phyloP scores from a whole-genome alignment of 1,284 basidiomycete genomes.

The Lentinus polychrous region DNA sequence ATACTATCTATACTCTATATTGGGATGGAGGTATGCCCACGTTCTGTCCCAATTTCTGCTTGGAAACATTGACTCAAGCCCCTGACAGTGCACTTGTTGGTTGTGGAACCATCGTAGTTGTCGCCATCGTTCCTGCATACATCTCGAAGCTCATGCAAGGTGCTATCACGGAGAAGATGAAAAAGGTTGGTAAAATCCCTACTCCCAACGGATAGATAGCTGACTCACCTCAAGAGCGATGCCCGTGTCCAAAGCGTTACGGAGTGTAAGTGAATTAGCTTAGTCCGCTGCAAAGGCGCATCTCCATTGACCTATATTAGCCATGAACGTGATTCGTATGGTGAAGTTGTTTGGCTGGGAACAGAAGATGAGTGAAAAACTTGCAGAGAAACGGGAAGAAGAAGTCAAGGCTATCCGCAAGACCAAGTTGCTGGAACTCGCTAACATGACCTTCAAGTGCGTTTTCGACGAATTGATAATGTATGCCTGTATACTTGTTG shows the following conservation, averaged over 20 bases:
- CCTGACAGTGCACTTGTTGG: slow-evolving; percentile 39
- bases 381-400: slow-evolving; percentile 41
- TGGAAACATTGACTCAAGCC: slow-evolving; percentile 4
- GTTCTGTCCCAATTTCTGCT: background rate
- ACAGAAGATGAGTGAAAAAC: slow-evolving; percentile 33
- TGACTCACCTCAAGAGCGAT: slow-evolving; percentile 36
- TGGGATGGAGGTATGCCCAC: slow-evolving; percentile 38
- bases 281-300: background rate
- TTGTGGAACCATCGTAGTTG: slow-evolving; percentile 41
- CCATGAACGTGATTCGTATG: slow-evolving; percentile 38
- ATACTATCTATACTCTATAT: slow-evolving; percentile 36
- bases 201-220: background rate
- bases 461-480: slow-evolving; percentile 10
- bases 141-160: slow-evolving; percentile 25
- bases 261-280: slow-evolving; percentile 24
- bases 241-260: slow-evolving; percentile 42
- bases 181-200: too few species aligned
- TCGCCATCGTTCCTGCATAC: slow-evolving; percentile 43
- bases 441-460: slow-evolving; percentile 30
- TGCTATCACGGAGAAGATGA: slow-evolving; percentile 27
- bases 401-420: slow-evolving; percentile 44
- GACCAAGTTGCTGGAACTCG: slow-evolving; percentile 30
- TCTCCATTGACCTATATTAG: too few species aligned
- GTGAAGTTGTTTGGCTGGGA: slow-evolving; percentile 63
- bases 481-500: background rate